Evolutionary conservation across 192 early-diverging fungal genomes (phyloP), one percentile per base, ranked within the genome.

Genomic region (Chytriomyces sp.): DNA sequence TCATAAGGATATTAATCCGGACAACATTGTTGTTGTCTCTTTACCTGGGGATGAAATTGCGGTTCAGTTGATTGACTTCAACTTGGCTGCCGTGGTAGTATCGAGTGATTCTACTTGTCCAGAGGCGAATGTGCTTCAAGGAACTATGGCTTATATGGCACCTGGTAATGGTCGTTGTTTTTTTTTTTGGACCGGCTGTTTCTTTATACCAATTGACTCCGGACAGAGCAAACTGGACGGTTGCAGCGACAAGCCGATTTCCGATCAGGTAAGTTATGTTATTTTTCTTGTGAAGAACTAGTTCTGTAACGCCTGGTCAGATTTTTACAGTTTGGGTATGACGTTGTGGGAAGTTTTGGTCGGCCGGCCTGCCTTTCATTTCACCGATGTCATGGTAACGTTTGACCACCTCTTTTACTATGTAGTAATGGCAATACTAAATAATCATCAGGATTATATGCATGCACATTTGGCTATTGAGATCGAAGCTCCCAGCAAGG

Each of bases 1-100:
- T 22, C 84, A 85, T 61, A 80, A 81, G 53, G 81, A 85, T 44
- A 81, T 85, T 55, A 81, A 81, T 54, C 84, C 84, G 12, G 80
- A 83, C 64, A 81, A 81, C 39, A 85, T 85, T 59, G 61, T 81
- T 34, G 70, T 84, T 32, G 55, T 44, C 8, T 38, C 31, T 14
- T 26, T 62, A 28, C 64, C 53, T n/a, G 39, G 64, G n/a, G 73
- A 59, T 22, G 22, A 72, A 25, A 32, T 77, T 10, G 61, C 44
- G 5, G 77, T 77, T 17, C 84, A 85, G 62, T 68, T 83, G 30
- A 78, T 82, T 38, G 79, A 83, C 56, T 83, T 85, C 63, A 80
- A 81, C 52, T 37, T 79, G 12, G 74, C 84, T 2, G 39, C 52
- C 5, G n/a, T 70, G 3, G 34, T 57, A 26, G 73, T 73, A 12